Evolutionary conservation across 1,284 basidiomycete genomes (phyloP).

Genomic region (Caloboletus inedulis): DNA sequence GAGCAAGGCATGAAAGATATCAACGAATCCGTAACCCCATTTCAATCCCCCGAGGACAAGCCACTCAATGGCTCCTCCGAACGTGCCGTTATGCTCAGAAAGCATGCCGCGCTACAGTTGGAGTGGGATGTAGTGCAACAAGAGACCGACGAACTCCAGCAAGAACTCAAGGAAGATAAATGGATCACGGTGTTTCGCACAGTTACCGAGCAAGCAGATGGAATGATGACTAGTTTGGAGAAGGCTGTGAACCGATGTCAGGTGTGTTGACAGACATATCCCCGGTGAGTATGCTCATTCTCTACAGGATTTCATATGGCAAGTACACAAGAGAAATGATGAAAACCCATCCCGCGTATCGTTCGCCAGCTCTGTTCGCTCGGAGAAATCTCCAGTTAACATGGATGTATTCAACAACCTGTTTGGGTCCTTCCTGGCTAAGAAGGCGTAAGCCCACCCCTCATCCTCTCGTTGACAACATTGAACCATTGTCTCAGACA

Average conservation of each 20-base stretch:
- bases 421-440: conserved; percentile 74
- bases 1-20: conserved; percentile 66
- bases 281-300: background rate
- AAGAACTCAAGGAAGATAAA: conserved; percentile 94
- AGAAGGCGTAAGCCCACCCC: conserved; percentile 65
- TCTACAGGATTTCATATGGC: conserved; percentile 75
- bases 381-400: conserved; percentile 50
- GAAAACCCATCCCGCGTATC: conserved; percentile 43
- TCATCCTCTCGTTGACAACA: conserved; percentile 7
- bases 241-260: conserved; percentile 85
- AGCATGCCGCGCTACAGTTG: conserved; percentile 60
- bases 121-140: conserved; percentile 82
- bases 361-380: conserved; percentile 47
- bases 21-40: conserved; percentile 59
- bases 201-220: conserved; percentile 88
- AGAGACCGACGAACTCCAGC: conserved; percentile 78
- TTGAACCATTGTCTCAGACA: conserved; percentile 46
- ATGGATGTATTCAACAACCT: conserved; percentile 63
- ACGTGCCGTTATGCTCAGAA: conserved; percentile 57
- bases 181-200: conserved; percentile 94
- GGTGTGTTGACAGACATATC: conserved; percentile 41
- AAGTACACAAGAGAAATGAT: conserved; percentile 62
- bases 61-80: conserved; percentile 43
- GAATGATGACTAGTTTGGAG: conserved; percentile 94
- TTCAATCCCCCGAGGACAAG: conserved; percentile 48